phyloP scores from a whole-genome alignment of 2,329 filamentous ascomycete genomes.

The Calycina herbarum region DNA sequence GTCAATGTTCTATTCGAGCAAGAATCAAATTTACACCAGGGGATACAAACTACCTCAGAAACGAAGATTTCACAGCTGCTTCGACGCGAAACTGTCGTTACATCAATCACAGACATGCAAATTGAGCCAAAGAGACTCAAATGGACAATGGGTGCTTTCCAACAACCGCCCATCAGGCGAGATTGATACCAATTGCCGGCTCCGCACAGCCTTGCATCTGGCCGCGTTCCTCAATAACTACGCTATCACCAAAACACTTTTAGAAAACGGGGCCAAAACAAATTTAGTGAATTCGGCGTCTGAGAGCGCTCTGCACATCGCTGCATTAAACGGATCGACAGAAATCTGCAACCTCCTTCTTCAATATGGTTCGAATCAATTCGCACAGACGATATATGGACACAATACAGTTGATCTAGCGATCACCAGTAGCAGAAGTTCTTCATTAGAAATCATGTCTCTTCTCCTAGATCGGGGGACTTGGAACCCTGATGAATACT shows the following conservation, averaged over 20 bases:
- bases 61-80: too few species aligned
- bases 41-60: too few species aligned
- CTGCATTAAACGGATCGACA: background rate
- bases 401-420: background rate
- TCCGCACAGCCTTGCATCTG: slow-evolving; percentile 1
- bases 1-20: background rate
- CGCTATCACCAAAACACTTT: background rate
- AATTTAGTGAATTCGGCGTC: background rate
- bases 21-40: background rate
- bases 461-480: background rate
- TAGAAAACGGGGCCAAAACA: slow-evolving; percentile 2
- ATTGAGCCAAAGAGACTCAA: background rate
- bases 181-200: too few species aligned
- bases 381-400: background rate
- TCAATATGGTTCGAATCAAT: background rate
- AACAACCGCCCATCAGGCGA: too few species aligned
- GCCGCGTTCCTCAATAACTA: background rate
- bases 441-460: background rate
- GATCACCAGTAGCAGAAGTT: background rate
- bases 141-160: background rate
- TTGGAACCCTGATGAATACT: background rate
- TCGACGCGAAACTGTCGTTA: background rate
- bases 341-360: slow-evolving; percentile 1
- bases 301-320: background rate
- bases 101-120: background rate